Base-by-base conservation (phyloP, 352 stramenopile species). In the Thraustochytrium sp. region DNA sequence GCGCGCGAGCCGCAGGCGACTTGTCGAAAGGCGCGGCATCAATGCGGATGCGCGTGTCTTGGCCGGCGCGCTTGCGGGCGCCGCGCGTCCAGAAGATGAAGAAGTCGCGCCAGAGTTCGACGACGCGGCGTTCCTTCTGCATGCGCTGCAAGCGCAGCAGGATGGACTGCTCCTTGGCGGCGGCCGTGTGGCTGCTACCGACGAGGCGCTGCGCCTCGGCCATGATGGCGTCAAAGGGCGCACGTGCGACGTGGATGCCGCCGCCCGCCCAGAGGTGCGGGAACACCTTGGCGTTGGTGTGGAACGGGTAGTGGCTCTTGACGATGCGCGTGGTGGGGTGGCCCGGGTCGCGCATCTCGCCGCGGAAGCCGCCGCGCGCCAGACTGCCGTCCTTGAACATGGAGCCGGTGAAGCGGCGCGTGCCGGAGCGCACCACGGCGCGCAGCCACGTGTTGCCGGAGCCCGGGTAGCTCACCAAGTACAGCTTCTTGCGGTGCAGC, bases 301-400 rank as follows among this genome's bases (percentile, higher is more conserved):
- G 53, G 53, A 80, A 80, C 21, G 68, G 68, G 31, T 63, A 80
- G 51, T 80, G 68, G 13, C 44, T 80, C 68, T 80, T 80, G 36
- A 80, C 34, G 31, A 80, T 26, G 26, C 34, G 40, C 1, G 48
- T 72, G 16, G 26, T 61, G 11, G 31, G 48, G 31, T 61, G 13
- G 31, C 21, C 13, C 16, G 68, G 68, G 2, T 46, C 31, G 34
- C 76, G 42, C 34, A 80, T 44, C 34, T 80, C 68, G 42, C 48
- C 68, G 34, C 53, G 48, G 31, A 80, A 80, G 21, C 68, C 68
- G 48, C 68, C 48, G 3, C 68, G 53, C 26, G 26, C 42, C 3
- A 63, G 31, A 44, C 53, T 54, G 18, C 3, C 29, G 44, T 80
- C 68, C 21, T 34, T 23, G 38, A 55, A 80, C 37, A 80, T 38